Percentiles rank a stretch among this genome's conserved stretches.
These are phyloP conservation scores for Boletus huronensis DNA, from an alignment of 768 basidiomycete species.

Conservation along the genomic window DNA sequence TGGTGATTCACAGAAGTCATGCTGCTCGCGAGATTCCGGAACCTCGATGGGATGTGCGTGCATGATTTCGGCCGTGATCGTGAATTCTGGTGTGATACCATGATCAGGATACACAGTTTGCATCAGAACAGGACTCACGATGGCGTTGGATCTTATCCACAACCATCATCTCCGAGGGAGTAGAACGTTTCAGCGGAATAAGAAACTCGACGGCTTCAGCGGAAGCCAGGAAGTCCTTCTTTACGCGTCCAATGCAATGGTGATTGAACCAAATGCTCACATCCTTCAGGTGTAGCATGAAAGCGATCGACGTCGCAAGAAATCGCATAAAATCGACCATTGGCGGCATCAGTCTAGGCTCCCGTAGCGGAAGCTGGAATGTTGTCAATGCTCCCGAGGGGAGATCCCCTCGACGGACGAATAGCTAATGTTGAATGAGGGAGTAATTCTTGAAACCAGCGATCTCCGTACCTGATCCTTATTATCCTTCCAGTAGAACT, in stretches of 20 bases:
- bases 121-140: neutral
- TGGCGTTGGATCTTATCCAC: constrained; percentile 43
- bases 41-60: too few relatives aligned
- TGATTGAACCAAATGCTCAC: constrained; percentile 80
- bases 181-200: constrained; percentile 49
- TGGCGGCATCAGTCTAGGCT: constrained; percentile 69
- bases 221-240: constrained; percentile 41
- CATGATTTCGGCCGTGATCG: constrained; percentile 75
- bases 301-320: constrained; percentile 84
- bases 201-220: constrained; percentile 50
- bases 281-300: constrained; percentile 74
- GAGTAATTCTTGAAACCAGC: neutral
- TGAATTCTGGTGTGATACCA: constrained; percentile 44
- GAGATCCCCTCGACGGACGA: constrained; percentile 66
- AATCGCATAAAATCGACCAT: constrained; percentile 85
- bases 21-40: too few relatives aligned
- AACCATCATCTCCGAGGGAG: constrained; percentile 58
- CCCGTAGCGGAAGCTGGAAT: constrained; percentile 76
- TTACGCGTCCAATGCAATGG: constrained; percentile 57
- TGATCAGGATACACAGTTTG: neutral
- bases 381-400: constrained; percentile 44
- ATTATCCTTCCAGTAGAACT: constrained; percentile 84
- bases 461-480: constrained; percentile 55
- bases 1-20: too few relatives aligned
- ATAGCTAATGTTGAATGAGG: constrained; percentile 46